These are phyloP conservation scores for Pelargonium myrrhifolium DNA, from an alignment of 441 rosid species.

Conservation along the genomic window DNA sequence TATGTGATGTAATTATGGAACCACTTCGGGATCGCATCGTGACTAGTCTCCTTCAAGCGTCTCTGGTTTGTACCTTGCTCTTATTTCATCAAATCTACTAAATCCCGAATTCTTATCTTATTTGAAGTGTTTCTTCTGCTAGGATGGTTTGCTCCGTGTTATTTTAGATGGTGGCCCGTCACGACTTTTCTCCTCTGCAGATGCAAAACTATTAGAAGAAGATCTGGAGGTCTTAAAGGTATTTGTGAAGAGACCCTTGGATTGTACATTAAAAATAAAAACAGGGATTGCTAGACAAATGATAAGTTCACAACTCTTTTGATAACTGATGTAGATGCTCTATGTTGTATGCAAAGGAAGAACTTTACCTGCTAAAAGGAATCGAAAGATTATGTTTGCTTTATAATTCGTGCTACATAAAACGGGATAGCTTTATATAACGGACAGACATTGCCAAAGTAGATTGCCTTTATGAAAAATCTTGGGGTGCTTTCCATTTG, in stretches of 20 bases:
- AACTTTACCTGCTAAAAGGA: slow-evolving; percentile 1
- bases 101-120: slow-evolving; percentile 20
- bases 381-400: background rate
- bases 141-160: slow-evolving; percentile 89
- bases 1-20: slow-evolving; percentile 74
- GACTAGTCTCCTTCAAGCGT: slow-evolving; percentile 91
- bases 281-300: background rate
- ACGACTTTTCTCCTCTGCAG: slow-evolving; percentile 58
- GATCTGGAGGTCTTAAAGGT: slow-evolving; percentile 91
- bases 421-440: too few relatives aligned
- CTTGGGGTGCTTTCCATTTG: background rate
- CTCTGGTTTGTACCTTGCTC: slow-evolving; percentile 48
- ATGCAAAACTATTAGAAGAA: slow-evolving; percentile 75
- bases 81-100: slow-evolving; percentile 6
- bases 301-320: slow-evolving; percentile 1
- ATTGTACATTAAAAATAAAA: background rate
- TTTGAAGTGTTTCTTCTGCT: slow-evolving; percentile 22
- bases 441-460: too few relatives aligned
- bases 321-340: background rate
- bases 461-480: too few relatives aligned
- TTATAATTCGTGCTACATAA: too few relatives aligned
- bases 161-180: slow-evolving; percentile 77
- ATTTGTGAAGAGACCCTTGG: slow-evolving; percentile 12
- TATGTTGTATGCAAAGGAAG: background rate
- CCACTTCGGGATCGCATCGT: slow-evolving; percentile 87